Base-by-base conservation (phyloP, 768 basidiomycete genomes). In the Trametes maxima region DNA sequence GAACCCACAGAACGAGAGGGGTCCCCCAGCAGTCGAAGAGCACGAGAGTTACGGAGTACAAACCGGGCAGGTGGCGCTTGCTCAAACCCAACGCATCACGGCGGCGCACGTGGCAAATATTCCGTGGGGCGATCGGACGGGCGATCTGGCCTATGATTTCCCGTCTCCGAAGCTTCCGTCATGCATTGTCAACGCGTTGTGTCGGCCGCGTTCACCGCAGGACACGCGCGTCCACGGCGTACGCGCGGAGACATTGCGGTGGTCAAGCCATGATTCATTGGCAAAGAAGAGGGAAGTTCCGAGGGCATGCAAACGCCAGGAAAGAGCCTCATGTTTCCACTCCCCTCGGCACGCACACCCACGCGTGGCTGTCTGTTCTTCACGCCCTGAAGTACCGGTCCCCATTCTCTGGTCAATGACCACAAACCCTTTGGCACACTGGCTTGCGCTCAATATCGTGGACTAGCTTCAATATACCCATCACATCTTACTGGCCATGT, bases 291-390 rank as follows among this genome's bases (percentile, higher is more conserved):
- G 45, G 36, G 19, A 11, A 37, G 44, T 22, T 36, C 19, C 36
- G 16, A 13, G 22, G 43, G 28, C 48, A 35, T 33, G 39, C 24
- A 13, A 21, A 24, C 48, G 25, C 43, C 17, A 55, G 16, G 36
- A 19, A 42, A 16, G 40, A 44, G 57, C 48, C 57, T 58, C 57
- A 50, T 58, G 57, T 47, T 19, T 52, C 28, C 25, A 21, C 8
- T 42, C 56, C 24, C 47, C 44, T 50, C 40, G 39, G 33, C 57
- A 28, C 17, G 56, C 57, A 21, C 47, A 50, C 24, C 25, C 51
- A 39, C 57, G 50, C 57, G 57, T 50, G 57, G 57, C 40, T 21
- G 12, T n/a, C 42, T 48, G 14, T 46, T 50, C 57, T 58, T 58
- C 48, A 44, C 48, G 37, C 43, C 40, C 25, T 58, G 25, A 43